Base-by-base conservation (phyloP, 306 rosid genomes). In the Heteromeles arbutifolia region DNA sequence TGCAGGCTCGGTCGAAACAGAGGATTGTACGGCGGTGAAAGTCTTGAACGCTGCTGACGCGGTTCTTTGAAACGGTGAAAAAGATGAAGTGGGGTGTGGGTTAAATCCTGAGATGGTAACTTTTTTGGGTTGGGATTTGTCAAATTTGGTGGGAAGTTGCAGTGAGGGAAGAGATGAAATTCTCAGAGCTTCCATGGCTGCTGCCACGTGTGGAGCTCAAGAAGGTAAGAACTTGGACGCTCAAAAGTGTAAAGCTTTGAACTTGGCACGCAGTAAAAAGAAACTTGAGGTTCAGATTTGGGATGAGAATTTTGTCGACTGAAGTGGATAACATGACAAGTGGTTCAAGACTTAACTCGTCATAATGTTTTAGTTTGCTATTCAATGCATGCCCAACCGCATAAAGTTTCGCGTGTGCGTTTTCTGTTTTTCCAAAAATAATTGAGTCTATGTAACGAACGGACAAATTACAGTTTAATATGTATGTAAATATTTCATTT, bases 141-240 rank as follows among this genome's bases (percentile, higher is more conserved):
- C 39, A n/a, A 70, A 56, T 43, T 81, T 11, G 45, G 77, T 17
- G 59, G 85, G 83, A 34, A 77, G 45, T 57, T 80, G 87, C 41
- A 88, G 70, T 53, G 92, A 82, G 45, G 74, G 78, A 74, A 84
- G 41, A 45, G 84, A 77, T 25, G 84, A 83, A 21, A 84, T n/a
- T 56, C 69, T 73, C 78, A 87, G 65, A 68, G 86, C 79, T 73
- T 88, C 91, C 98, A 89, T 91, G 77, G 83, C 69, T 56, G 69
- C 22, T 56, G 62, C 26, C 62, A 56, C 28, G 64, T 57, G 3
- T 69, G 56, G 65, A 63, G 74, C 79, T 53, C 67, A 26, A 4
- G 0, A 37, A 54, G 34, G 48, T 39, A 31, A 13, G 50, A 74
- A 37, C 69, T 61, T 9, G 6, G 2, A 58, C 14, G 43, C 26